A percentile compares a stretch with the other conserved stretches of the same genome.
Conservation (phyloP, 352 stramenopile genomes). For the Globisporangium echinulatum region DNA sequence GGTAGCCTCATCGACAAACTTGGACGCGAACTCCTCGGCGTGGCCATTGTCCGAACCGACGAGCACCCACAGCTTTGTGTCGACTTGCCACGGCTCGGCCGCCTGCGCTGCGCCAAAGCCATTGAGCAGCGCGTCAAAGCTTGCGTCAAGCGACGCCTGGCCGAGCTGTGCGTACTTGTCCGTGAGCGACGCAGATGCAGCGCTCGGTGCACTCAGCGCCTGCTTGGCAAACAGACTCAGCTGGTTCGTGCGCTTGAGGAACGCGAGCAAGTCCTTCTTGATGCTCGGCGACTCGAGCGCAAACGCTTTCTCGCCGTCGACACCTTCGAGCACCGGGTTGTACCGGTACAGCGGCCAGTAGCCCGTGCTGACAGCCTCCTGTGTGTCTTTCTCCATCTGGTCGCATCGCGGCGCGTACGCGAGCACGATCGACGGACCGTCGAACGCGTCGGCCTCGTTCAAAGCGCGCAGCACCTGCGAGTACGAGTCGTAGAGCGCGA, state of each 20-base stretch:
- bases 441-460: conserved; percentile 86
- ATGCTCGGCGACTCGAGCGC: conserved; percentile 88
- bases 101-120: conserved; percentile 41
- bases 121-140: conserved; percentile 71
- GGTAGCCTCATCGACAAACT: conserved; percentile 63
- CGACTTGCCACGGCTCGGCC: conserved; percentile 46
- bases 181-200: conserved; percentile 28
- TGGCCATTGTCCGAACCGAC: conserved; percentile 75
- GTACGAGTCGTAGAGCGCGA: conserved; percentile 87
- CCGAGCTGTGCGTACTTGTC: conserved; percentile 77
- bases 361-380: conserved; percentile 77
- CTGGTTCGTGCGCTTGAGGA: conserved; percentile 88
- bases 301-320: conserved; percentile 83
- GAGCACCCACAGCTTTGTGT: conserved; percentile 73
- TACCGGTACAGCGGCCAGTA: conserved; percentile 93
- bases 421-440: conserved; percentile 88
- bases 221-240: conserved; percentile 87
- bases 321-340: conserved; percentile 74
- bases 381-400: conserved; percentile 86
- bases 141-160: conserved; percentile 76
- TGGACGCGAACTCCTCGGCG: conserved; percentile 62
- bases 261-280: conserved; percentile 85
- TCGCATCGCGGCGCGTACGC: conserved; percentile 82
- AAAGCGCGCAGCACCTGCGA: conserved; percentile 84
- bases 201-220: conserved; percentile 30